Evolutionary conservation across 2,329 filamentous ascomycete species (phyloP).

Genomic region (Fusarium sacchari): DNA sequence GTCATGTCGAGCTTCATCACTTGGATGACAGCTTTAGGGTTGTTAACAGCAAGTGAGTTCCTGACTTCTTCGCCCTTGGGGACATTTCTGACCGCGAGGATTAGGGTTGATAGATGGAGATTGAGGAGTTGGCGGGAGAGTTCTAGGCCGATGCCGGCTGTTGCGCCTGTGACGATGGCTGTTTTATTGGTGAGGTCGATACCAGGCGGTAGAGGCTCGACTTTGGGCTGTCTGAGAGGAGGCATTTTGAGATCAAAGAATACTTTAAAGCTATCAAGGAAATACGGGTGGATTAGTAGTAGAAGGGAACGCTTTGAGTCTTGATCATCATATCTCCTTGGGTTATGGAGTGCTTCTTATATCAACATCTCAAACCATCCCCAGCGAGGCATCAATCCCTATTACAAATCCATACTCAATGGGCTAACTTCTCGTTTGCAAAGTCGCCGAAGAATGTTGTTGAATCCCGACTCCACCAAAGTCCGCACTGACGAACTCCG

Average conservation of each 20-base stretch:
- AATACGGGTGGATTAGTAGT: no score
- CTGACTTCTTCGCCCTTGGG: conserved; percentile 44
- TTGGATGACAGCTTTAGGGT: conserved; percentile 16
- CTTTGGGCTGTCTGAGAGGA: conserved; percentile 15
- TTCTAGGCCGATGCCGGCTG: conserved; percentile 55
- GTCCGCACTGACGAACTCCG: not conserved
- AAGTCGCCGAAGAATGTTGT: conserved; percentile 2
- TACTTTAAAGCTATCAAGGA: rapidly evolving
- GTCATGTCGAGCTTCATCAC: conserved; percentile 28
- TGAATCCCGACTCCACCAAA: conserved; percentile 1
- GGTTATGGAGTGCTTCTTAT: not conserved
- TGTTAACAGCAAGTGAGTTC: conserved; percentile 4
- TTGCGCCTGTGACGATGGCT: conserved; percentile 56
- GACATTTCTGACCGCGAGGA: conserved; percentile 53
- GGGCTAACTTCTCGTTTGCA: not conserved
- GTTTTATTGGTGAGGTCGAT: conserved; percentile 43
- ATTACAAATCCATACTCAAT: not conserved
- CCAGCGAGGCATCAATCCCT: no score
- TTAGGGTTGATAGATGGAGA: conserved; percentile 49
- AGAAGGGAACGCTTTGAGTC: no score
- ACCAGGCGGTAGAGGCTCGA: conserved; percentile 23
- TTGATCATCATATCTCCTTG: not conserved
- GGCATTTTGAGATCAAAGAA: not conserved
- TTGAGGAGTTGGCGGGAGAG: conserved; percentile 50
- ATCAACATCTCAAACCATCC: not conserved